A percentile compares a stretch with the other conserved stretches of the same genome.
Evolutionary conservation across 768 basidiomycete genomes (phyloP).

Genomic region (Dictyophora rubrovolvata): DNA sequence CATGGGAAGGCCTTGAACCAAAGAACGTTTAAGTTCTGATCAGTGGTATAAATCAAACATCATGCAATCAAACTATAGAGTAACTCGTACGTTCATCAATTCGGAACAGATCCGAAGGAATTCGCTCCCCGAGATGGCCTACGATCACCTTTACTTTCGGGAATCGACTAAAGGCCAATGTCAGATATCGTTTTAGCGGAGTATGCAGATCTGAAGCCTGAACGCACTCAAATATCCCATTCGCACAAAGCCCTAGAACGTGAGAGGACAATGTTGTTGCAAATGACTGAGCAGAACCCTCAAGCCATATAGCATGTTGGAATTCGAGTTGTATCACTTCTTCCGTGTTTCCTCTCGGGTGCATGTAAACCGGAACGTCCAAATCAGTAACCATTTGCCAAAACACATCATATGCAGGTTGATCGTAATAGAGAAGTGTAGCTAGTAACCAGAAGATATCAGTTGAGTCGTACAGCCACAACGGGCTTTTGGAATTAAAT

Average conservation of each 20-base stretch:
- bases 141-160: conserved; percentile 5
- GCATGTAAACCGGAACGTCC: conserved; percentile 1
- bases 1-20: conserved; percentile 6
- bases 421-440: conserved; percentile 2
- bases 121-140: conserved; percentile 7
- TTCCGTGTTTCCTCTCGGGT: not conserved
- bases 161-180: not conserved
- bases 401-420: conserved; percentile 1
- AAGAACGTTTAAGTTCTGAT: not conserved
- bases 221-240: not conserved
- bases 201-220: too few species aligned
- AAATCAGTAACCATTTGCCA: not conserved
- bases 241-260: not conserved
- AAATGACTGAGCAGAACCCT: not conserved
- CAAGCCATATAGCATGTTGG: not conserved
- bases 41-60: too few species aligned
- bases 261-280: not conserved
- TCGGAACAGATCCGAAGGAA: conserved; percentile 6
- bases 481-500: not conserved
- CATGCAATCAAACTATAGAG: not conserved
- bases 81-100: conserved; percentile 7
- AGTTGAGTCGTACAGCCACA: not conserved
- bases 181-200: not conserved
- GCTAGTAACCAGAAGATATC: not conserved
- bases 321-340: not conserved